These are phyloP conservation scores for Cicer bijugum DNA, from an alignment of 306 rosid genomes.

Conservation along the genomic window DNA sequence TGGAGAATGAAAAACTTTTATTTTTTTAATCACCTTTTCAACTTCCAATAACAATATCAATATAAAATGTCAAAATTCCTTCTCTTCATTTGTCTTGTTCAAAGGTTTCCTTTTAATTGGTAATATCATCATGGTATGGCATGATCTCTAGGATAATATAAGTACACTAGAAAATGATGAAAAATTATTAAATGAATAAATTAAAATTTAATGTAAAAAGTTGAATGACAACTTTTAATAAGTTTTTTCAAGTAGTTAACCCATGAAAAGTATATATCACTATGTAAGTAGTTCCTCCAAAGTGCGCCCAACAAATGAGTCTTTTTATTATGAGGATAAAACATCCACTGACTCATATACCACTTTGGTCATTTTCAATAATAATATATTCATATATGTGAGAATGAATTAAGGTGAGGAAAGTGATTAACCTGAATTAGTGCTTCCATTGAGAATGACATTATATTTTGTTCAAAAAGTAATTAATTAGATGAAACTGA, in stretches of 20 bases:
- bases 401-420: slow-evolving; percentile 40
- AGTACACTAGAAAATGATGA: slow-evolving; percentile 2
- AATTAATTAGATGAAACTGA: slow-evolving; percentile 9
- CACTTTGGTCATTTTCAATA: slow-evolving; percentile 52
- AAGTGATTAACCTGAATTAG: slow-evolving; percentile 43
- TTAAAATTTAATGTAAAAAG: slow-evolving; percentile 1
- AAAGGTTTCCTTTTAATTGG: slow-evolving; percentile 26
- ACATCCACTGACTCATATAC: slow-evolving; percentile 45
- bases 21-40: neutral
- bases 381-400: slow-evolving; percentile 41
- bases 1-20: slow-evolving; percentile 36
- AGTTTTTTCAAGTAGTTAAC: neutral
- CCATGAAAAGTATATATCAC: neutral
- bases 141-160: neutral
- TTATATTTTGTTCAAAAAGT: slow-evolving; percentile 8
- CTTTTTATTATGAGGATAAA: slow-evolving; percentile 43
- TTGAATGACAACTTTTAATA: slow-evolving; percentile 9
- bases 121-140: slow-evolving; percentile 24
- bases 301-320: slow-evolving; percentile 40
- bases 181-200: neutral
- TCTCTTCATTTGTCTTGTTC: slow-evolving; percentile 36
- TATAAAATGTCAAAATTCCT: slow-evolving; percentile 19
- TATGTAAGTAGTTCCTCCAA: slow-evolving; percentile 30
- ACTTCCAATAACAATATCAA: neutral
- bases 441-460: slow-evolving; percentile 53